A percentile compares a stretch with the other conserved stretches of the same genome.
These are phyloP conservation scores for Linnemannia exigua DNA, from an alignment of 192 early-diverging fungal genomes.

Conservation along the genomic window DNA sequence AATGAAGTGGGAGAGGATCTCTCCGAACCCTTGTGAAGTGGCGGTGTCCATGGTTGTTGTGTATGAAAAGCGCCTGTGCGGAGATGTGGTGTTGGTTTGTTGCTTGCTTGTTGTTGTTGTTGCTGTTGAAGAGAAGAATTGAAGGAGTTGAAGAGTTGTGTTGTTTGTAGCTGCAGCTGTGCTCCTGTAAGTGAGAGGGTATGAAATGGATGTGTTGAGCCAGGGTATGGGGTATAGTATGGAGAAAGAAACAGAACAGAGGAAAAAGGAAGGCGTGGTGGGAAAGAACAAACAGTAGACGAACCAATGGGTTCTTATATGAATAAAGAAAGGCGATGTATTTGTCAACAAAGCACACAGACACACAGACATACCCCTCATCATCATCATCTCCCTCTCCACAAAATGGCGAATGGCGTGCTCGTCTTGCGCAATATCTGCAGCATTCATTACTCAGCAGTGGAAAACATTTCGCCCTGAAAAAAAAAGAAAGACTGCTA, in stretches of 20 bases:
- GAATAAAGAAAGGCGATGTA: neutral
- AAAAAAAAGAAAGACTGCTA: neutral
- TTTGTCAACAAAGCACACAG: neutral
- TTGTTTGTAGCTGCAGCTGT: neutral
- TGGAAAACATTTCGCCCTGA: neutral
- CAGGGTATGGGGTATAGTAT: neutral
- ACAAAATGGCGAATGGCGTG: neutral
- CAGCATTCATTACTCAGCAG: neutral
- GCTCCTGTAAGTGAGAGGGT: neutral
- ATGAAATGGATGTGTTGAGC: neutral
- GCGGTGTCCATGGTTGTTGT: neutral
- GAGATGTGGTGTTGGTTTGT: neutral
- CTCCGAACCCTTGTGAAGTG: conserved; percentile 7
- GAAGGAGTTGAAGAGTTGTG: neutral
- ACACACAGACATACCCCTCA: neutral
- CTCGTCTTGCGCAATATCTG: conserved; percentile 8
- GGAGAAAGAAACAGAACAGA: no score
- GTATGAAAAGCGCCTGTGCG: neutral
- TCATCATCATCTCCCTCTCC: no score
- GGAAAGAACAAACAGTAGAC: neutral
- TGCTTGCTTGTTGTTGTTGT: neutral
- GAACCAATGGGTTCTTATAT: conserved; percentile 1
- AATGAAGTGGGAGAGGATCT: conserved; percentile 14
- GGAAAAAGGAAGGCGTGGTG: neutral
- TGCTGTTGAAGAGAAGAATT: neutral